These are phyloP conservation scores for Hypoxylon sp. DNA, from an alignment of 2,329 filamentous ascomycete species.

Conservation along the genomic window DNA sequence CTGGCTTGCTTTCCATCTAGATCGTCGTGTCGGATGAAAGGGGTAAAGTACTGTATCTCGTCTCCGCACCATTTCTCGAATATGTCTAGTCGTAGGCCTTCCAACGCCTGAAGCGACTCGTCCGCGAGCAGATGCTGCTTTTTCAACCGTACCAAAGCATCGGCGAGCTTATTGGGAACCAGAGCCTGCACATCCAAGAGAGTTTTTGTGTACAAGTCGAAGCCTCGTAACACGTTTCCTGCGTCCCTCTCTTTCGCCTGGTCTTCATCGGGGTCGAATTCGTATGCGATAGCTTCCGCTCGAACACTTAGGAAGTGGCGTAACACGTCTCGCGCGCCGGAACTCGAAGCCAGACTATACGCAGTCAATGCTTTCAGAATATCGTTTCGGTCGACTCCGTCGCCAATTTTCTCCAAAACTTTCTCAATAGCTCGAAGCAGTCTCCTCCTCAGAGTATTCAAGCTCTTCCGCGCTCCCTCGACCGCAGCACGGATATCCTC, in stretches of 20 bases:
- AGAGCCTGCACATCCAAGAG: conserved; percentile 79
- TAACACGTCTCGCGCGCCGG: conserved; percentile 80
- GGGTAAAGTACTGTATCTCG: conserved; percentile 84
- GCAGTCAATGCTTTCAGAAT: conserved; percentile 81
- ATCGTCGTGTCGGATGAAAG: conserved; percentile 86
- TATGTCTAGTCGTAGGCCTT: conserved; percentile 79
- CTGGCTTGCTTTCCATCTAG: conserved; percentile 67
- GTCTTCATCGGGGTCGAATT: conserved; percentile 62
- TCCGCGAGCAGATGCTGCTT: conserved; percentile 77
- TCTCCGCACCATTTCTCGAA: conserved; percentile 82
- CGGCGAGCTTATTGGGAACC: conserved; percentile 75
- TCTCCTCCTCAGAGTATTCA: conserved; percentile 68
- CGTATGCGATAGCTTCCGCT: conserved; percentile 70
- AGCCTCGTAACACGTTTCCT: conserved; percentile 66
- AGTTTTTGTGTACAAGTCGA: conserved; percentile 79
- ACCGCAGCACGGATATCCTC: conserved; percentile 53
- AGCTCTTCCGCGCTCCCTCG: conserved; percentile 69
- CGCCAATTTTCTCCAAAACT: conserved; percentile 70
- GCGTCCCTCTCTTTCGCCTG: conserved; percentile 53
- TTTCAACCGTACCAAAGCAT: conserved; percentile 75
- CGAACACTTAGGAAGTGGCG: conserved; percentile 80
- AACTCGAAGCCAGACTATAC: conserved; percentile 82
- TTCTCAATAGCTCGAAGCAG: conserved; percentile 75
- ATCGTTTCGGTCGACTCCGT: conserved; percentile 55
- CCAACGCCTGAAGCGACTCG: conserved; percentile 68